Percentiles rank a stretch among this genome's conserved stretches.
phyloP scores from a whole-genome alignment of 108 stramenopile genomes.

The Skeletonema potamos region DNA sequence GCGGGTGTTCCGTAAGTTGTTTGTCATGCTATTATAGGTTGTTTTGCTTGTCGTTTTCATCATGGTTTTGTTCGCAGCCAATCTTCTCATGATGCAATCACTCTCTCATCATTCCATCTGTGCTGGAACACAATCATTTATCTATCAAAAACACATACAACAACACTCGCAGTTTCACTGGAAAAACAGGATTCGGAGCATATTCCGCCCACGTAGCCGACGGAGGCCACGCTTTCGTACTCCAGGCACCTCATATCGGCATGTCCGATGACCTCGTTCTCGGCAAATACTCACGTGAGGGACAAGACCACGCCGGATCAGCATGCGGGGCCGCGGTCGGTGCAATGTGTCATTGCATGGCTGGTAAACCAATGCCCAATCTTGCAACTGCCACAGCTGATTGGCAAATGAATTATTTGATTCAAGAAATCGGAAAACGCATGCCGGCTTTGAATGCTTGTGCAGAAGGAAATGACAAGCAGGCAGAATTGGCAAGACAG shows the following conservation, averaged over 20 bases:
- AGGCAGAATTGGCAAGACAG: conserved; percentile 5
- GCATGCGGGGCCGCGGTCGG: conserved; percentile 19
- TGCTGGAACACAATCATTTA: not conserved
- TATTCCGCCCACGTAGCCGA: not conserved
- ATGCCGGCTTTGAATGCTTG: not conserved
- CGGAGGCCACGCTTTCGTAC: not conserved
- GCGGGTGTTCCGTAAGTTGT: conserved; percentile 5
- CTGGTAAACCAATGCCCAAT: conserved; percentile 7
- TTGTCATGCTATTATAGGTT: not conserved
- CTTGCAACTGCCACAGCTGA: not conserved
- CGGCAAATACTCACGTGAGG: conserved; percentile 14
- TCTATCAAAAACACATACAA: not conserved
- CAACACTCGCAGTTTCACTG: not conserved
- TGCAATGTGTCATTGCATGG: conserved; percentile 4
- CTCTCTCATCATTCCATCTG: not conserved
- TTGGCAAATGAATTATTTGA: conserved; percentile 10
- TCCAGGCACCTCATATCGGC: conserved; percentile 15
- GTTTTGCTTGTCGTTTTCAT: not conserved
- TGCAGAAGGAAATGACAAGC: conserved; percentile 7
- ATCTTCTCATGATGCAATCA: too few relatives aligned
- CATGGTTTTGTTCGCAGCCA: not conserved
- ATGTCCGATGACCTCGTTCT: not conserved
- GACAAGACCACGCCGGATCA: conserved; percentile 7
- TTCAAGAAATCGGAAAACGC: conserved; percentile 2
- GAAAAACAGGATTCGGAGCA: not conserved